Evolutionary conservation across 257 asterid species (phyloP), one percentile per base, ranked within the genome.

Genomic region (Ocimum tenuiflorum): DNA sequence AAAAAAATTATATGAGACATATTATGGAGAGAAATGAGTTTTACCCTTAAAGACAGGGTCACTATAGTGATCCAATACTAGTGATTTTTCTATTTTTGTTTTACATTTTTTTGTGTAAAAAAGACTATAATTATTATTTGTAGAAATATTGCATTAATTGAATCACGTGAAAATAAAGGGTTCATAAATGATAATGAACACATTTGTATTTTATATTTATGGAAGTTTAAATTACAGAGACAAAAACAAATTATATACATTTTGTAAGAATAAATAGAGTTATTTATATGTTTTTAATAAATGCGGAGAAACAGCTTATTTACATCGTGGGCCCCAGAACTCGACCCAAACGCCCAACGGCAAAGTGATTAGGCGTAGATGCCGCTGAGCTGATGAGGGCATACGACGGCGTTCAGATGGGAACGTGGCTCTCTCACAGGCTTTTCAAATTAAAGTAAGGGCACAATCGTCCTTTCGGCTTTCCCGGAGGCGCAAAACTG

Each of bases 331-430:
- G 41, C 24, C 47, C 47, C 47, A 36, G 3, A 59, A 19, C 29
- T 8, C 13, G 39, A 19, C 19, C 49, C 65, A 36, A 27, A 47
- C 65, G 18, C 9, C 7, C 36, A 60, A 39, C 65, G 65, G 51
- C 41, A 39, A 60, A 69, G 75, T 47, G 54, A 49, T 14, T 41
- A 18, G 63, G 61, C 11, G 38, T 8, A 71, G 66, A 42, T 75
- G 47, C 65, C 47, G 52, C 46, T 35, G 64, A 38, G 52, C 46
- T 35, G 64, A 38, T 65, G 12, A n/a, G 76, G 76, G 71, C 22
- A 65, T 23, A 27, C 38, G 50, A 46, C 78, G 64, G 68, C 80
- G 56, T 58, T 82, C 86, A 81, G 81, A 86, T 80, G 82, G 61
- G 55, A 73, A 69, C 76, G 79, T 69, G 82, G 60, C 72, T 33